phyloP scores from a whole-genome alignment of 257 asterid genomes.

The Petunia secreta region DNA sequence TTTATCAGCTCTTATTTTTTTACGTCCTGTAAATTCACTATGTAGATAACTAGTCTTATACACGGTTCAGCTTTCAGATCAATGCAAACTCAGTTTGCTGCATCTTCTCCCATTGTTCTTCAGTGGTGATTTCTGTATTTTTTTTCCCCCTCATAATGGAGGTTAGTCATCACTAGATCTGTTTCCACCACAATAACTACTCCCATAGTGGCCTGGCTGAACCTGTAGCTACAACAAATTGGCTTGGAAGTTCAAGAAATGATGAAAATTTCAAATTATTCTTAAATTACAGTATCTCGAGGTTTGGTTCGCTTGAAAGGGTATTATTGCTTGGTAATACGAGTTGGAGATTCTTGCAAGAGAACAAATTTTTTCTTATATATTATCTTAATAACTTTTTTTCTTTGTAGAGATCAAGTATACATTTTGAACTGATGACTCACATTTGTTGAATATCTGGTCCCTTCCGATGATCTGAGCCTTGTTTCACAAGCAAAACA shows the following conservation, averaged over 20 bases:
- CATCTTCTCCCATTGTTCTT: background rate
- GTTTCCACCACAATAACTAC: background rate
- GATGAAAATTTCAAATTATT: background rate
- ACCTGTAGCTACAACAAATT: conserved; percentile 14
- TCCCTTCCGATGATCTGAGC: background rate
- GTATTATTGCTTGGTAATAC: no score
- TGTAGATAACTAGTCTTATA: conserved; percentile 45
- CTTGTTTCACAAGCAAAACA: no score
- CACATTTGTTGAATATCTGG: background rate
- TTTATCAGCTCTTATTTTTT: background rate
- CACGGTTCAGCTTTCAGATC: conserved; percentile 28
- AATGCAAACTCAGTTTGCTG: conserved; percentile 6
- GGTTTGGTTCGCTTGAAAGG: no score
- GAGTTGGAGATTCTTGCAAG: background rate
- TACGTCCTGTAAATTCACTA: conserved; percentile 31
- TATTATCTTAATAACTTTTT: no score
- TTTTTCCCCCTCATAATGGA: background rate
- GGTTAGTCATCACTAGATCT: background rate
- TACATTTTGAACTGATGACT: background rate
- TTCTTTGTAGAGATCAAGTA: background rate
- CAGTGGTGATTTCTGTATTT: background rate
- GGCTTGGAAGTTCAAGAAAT: background rate
- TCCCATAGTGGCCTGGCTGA: background rate
- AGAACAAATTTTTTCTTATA: background rate
- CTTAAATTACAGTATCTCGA: background rate